Evolutionary conservation across 2,329 filamentous ascomycete species (phyloP).

Genomic region (Aureobasidium sp.): DNA sequence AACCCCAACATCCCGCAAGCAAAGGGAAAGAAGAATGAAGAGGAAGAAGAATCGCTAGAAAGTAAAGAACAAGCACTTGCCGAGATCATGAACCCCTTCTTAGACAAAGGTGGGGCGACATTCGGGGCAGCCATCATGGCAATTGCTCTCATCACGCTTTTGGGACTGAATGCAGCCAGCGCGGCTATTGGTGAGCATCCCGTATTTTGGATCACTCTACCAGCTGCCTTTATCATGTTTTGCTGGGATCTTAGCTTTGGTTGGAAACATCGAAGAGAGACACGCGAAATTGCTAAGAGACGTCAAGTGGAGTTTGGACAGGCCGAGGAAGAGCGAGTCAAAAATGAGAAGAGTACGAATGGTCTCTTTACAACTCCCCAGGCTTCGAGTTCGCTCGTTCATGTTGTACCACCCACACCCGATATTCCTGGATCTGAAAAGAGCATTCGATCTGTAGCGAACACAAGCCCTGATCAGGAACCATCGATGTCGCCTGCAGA

Average conservation of each 20-base stretch:
- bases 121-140: constrained; percentile 63
- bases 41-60: constrained; percentile 43
- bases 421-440: neutral
- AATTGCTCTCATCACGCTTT: constrained; percentile 56
- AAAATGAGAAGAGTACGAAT: neutral
- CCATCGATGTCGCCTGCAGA: neutral
- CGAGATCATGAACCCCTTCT: constrained; percentile 68
- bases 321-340: constrained; percentile 23
- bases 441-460: neutral
- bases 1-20: constrained; percentile 68
- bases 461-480: neutral
- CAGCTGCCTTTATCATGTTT: constrained; percentile 62
- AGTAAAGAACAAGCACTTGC: constrained; percentile 55
- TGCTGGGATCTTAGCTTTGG: constrained; percentile 59
- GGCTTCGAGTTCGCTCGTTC: neutral
- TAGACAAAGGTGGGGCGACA: constrained; percentile 59
- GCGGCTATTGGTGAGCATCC: constrained; percentile 45
- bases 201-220: constrained; percentile 63
- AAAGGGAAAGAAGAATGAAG: constrained; percentile 49
- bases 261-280: constrained; percentile 57
- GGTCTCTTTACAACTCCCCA: neutral
- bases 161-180: constrained; percentile 58
- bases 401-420: neutral
- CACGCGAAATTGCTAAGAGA: constrained; percentile 53
- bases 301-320: constrained; percentile 31